Base-by-base conservation (phyloP, 176 grass and related monocot species). In the Paspalum vaginatum region DNA sequence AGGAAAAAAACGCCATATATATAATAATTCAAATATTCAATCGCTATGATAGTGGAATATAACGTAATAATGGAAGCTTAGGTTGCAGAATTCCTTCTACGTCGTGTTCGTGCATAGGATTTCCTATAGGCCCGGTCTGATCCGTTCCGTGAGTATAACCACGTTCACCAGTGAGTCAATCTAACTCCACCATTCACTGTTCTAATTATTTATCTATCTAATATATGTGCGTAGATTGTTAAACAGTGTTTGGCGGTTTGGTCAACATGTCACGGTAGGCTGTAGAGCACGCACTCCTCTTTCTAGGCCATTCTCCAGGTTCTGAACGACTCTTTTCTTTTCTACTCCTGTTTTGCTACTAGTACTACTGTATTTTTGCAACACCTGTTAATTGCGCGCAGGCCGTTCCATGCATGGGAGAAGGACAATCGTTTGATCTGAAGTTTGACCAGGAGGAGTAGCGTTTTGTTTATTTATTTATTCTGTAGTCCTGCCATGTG, bases 101-200 rank as follows among this genome's bases (percentile, higher is more conserved):
- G 82, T 81, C 87, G 52, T 70, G 67, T 25, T 89, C 87, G 20
- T 64, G 77, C n/a, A 39, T 75, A 8, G 32, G 32, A 32, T 65
- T 49, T 42, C 9, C 9, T 7, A 25, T 81, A 70, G 81, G 77
- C 3, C 77, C 82, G 40, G 52, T 81, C 76, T 76, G 62, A 89
- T 89, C 82, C 47, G 74, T 42, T 16, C 14, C 21, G 22, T 80
- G 69, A n/a, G n/a, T n/a, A n/a, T n/a, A n/a, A n/a, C n/a, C n/a
- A n/a, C n/a, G n/a, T n/a, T n/a, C n/a, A n/a, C n/a, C n/a, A n/a
- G n/a, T n/a, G n/a, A n/a, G n/a, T n/a, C n/a, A n/a, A n/a, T n/a
- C n/a, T n/a, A n/a, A n/a, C n/a, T n/a, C n/a, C n/a, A n/a, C n/a
- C n/a, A n/a, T n/a, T n/a, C n/a, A n/a, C n/a, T n/a, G n/a, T n/a